Conservation (phyloP, 2,329 filamentous ascomycete species). For the Colletotrichum endophyticum region DNA sequence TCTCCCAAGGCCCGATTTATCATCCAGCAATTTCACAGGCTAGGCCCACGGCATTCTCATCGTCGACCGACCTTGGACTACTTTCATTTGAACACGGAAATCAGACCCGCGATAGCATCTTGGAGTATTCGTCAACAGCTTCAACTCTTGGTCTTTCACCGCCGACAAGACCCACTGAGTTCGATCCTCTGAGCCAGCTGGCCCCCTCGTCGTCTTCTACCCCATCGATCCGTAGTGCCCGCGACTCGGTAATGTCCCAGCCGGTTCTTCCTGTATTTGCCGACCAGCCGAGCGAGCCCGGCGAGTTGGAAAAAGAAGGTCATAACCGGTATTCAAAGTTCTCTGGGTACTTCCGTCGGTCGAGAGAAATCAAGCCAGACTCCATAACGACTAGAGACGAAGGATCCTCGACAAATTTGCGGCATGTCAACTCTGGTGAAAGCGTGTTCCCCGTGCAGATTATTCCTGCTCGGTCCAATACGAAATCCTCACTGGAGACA, state of each 20-base stretch:
- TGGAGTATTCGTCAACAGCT: not conserved
- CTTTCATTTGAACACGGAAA: not conserved
- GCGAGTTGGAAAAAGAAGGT: not conserved
- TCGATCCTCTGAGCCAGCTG: not conserved
- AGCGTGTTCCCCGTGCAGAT: not conserved
- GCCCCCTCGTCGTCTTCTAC: not conserved
- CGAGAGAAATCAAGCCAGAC: not conserved
- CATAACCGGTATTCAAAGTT: not conserved
- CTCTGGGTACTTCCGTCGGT: not conserved
- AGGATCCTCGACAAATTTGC: not conserved
- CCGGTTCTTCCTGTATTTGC: not conserved
- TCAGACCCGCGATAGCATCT: not conserved
- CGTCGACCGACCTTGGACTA: not conserved
- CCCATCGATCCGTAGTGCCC: not conserved
- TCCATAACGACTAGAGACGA: not conserved
- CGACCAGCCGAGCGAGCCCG: not conserved
- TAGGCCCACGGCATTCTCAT: not conserved
- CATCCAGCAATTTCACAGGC: not conserved
- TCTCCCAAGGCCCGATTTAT: not conserved
- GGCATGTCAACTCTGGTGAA: not conserved
- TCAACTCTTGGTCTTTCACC: not conserved
- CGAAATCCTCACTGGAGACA: not conserved
- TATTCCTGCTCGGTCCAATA: not conserved
- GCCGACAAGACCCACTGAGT: not conserved
- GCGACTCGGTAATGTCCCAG: not conserved